Evolutionary conservation across 164 flowering plant species (phyloP).

Genomic region (Santalum album): DNA sequence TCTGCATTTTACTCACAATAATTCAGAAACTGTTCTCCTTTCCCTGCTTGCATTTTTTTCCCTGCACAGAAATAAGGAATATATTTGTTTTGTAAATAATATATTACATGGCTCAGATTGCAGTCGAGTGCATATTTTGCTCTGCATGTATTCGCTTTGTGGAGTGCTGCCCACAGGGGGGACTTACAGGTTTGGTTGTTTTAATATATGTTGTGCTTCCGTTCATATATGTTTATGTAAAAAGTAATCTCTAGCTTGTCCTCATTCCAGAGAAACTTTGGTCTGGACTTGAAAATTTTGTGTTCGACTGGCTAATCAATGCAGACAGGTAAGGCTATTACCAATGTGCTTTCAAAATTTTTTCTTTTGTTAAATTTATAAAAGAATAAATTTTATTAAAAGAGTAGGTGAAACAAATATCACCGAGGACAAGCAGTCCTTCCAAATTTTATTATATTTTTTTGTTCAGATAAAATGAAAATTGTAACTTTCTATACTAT

Average conservation of each 20-base stretch:
- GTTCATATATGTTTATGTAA: constrained; percentile 3
- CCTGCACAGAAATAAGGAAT: too few relatives aligned
- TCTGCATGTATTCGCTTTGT: constrained; percentile 98
- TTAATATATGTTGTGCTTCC: background rate
- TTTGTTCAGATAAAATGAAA: too few relatives aligned
- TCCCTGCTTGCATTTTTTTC: too few relatives aligned
- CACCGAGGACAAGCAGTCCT: too few relatives aligned
- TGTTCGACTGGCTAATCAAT: constrained; percentile 97
- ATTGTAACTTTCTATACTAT: too few relatives aligned
- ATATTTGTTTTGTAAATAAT: too few relatives aligned
- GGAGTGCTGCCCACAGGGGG: constrained; percentile 97
- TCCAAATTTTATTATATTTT: too few relatives aligned
- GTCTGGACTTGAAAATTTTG: constrained; percentile 97
- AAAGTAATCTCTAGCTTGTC: constrained; percentile 5
- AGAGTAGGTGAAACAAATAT: too few relatives aligned
- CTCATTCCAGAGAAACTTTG: constrained; percentile 80
- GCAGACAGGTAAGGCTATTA: constrained; percentile 69
- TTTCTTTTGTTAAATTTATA: background rate
- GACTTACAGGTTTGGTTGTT: constrained; percentile 69
- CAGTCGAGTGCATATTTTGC: constrained; percentile 99
- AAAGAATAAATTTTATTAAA: too few relatives aligned
- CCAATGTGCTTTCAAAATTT: background rate
- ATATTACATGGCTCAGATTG: constrained; percentile 48
- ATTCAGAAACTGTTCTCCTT: too few relatives aligned
- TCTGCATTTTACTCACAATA: too few relatives aligned